Evolutionary conservation across 495 filamentous ascomycete species (phyloP).

Genomic region (Xylaria scruposa): DNA sequence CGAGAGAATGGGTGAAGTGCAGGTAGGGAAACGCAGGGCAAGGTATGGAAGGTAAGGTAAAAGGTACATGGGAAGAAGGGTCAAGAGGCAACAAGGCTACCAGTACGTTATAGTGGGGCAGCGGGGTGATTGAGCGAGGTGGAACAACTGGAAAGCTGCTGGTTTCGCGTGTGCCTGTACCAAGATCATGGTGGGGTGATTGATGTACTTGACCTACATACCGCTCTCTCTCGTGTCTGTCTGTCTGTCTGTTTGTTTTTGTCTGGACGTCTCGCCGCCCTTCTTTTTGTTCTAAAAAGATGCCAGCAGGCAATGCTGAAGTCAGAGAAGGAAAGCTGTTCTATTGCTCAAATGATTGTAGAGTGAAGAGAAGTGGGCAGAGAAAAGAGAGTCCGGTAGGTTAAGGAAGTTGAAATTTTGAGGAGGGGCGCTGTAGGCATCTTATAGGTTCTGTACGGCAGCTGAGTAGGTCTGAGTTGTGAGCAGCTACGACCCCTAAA

Average conservation of each 20-base stretch:
- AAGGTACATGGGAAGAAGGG: conserved; percentile 8
- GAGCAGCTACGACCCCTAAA: not conserved
- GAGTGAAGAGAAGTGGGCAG: not conserved
- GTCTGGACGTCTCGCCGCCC: too few species aligned
- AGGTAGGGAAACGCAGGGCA: not conserved
- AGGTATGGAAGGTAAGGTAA: not conserved
- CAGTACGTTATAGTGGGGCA: conserved; percentile 17
- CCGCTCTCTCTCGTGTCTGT: not conserved
- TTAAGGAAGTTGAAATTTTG: not conserved
- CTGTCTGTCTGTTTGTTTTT: not conserved
- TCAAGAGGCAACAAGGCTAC: conserved; percentile 11
- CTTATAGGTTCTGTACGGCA: not conserved
- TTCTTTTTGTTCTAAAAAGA: not conserved
- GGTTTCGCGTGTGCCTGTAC: not conserved
- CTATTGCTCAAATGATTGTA: not conserved
- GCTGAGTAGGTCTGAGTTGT: too few species aligned
- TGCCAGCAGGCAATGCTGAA: not conserved
- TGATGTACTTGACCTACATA: not conserved
- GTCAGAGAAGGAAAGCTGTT: not conserved
- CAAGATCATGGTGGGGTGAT: not conserved
- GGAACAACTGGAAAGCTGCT: not conserved
- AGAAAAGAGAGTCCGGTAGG: not conserved
- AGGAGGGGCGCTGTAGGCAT: not conserved
- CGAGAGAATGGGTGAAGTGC: not conserved
- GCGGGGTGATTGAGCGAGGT: conserved; percentile 11